Evolutionary conservation across 2,329 filamentous ascomycete genomes (phyloP).

Genomic region (Elsinoe fawcettii): DNA sequence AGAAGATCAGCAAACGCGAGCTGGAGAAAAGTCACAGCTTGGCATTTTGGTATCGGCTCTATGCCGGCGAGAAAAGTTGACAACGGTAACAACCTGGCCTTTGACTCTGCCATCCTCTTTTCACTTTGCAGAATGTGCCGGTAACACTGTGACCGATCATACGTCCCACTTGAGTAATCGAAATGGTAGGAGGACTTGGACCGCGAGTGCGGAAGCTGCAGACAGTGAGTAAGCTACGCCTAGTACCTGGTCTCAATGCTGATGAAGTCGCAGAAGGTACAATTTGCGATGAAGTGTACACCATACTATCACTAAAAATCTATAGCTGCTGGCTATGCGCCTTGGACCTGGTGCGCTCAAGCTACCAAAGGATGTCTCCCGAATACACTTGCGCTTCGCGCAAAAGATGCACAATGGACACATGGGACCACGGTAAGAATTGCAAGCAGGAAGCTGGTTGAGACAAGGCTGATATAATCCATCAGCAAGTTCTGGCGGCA

Average conservation of each 20-base stretch:
- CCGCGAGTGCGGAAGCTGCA: conserved; percentile 68
- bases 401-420: conserved; percentile 56
- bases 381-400: conserved; percentile 69
- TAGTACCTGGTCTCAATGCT: conserved; percentile 3
- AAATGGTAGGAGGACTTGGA: conserved; percentile 34
- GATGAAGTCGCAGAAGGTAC: conserved; percentile 18
- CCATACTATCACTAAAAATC: conserved; percentile 25
- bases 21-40: conserved; percentile 15
- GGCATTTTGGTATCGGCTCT: conserved; percentile 17
- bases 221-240: conserved; percentile 47
- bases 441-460: not conserved
- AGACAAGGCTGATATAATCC: not conserved
- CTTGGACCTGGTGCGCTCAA: conserved; percentile 76
- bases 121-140: not conserved
- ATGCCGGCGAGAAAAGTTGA: conserved; percentile 13
- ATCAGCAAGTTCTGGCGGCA: conserved; percentile 79
- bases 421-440: conserved; percentile 58
- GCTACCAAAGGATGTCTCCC: conserved; percentile 66
- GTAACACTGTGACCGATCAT: not conserved
- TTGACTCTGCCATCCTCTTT: not conserved
- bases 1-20: not conserved
- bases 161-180: not conserved
- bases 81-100: not conserved
- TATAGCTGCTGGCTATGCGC: conserved; percentile 64
- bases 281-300: conserved; percentile 16